Percentiles rank a stretch among this genome's conserved stretches.
Conservation (phyloP, 2,329 filamentous ascomycete species). For the Sporothrix pseudoabietina region DNA sequence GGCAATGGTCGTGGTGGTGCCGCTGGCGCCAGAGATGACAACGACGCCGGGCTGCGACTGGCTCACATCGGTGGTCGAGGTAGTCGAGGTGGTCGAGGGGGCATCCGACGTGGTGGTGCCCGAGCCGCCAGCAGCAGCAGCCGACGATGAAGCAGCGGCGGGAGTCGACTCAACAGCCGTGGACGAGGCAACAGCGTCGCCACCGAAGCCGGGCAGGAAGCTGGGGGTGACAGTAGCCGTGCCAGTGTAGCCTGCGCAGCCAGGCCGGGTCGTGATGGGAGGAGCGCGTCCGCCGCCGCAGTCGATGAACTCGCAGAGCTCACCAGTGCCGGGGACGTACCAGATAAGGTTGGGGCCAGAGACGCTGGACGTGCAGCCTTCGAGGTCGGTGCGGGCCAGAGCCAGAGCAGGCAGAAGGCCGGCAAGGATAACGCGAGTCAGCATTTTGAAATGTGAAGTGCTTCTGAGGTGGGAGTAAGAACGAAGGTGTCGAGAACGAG, state of each 20-base stretch:
- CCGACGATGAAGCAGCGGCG: background rate
- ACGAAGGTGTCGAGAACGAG: background rate
- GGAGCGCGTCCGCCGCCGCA: slow-evolving; percentile 68
- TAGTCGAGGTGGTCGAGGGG: background rate
- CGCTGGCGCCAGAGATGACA: background rate
- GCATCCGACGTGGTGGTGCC: background rate
- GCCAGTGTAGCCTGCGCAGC: slow-evolving; percentile 59
- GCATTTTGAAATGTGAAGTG: slow-evolving; percentile 12
- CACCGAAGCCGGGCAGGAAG: slow-evolving; percentile 48
- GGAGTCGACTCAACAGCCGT: slow-evolving; percentile 14
- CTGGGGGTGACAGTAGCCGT: slow-evolving; percentile 57
- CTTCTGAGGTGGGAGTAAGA: background rate
- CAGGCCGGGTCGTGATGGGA: slow-evolving; percentile 64
- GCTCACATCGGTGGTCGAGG: background rate
- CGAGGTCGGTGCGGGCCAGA: slow-evolving; percentile 50
- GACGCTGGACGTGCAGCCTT: slow-evolving; percentile 50
- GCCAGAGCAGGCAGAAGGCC: slow-evolving; percentile 28
- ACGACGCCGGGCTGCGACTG: background rate
- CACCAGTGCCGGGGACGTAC: slow-evolving; percentile 64
- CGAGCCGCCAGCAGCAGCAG: background rate
- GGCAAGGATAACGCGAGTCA: slow-evolving; percentile 18
- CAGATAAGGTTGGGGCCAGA: slow-evolving; percentile 54
- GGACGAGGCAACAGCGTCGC: slow-evolving; percentile 24
- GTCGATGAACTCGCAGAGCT: slow-evolving; percentile 66
- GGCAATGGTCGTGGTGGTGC: slow-evolving; percentile 2